A percentile compares a stretch with the other conserved stretches of the same genome.
These are phyloP conservation scores for Chaetoceros tenuissimus DNA, from an alignment of 108 stramenopile genomes.

Conservation along the genomic window DNA sequence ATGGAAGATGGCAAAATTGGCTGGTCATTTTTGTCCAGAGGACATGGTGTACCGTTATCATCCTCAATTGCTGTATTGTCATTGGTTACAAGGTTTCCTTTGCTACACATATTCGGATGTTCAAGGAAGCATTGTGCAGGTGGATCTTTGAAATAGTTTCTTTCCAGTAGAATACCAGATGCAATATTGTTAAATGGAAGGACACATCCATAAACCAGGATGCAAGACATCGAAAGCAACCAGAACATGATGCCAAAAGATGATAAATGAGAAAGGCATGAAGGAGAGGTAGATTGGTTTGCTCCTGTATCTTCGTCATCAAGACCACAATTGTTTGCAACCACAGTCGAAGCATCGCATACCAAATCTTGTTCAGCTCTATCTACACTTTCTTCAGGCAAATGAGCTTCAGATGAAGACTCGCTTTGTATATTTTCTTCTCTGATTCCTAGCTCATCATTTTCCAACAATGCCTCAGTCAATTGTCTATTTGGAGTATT, in stretches of 20 bases:
- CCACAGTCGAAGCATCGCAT: neutral
- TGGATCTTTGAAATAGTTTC: conserved; percentile 29
- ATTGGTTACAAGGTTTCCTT: conserved; percentile 15
- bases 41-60: conserved; percentile 13
- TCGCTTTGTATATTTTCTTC: conserved; percentile 12
- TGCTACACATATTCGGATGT: conserved; percentile 25
- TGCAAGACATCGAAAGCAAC: conserved; percentile 42
- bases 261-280: neutral
- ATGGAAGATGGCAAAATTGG: conserved; percentile 12
- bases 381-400: neutral
- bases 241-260: conserved; percentile 27
- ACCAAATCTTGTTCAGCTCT: neutral
- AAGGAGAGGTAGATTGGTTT: neutral
- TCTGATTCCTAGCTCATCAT: conserved; percentile 9
- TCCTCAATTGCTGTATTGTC: conserved; percentile 11
- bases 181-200: conserved; percentile 67
- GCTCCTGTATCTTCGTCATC: neutral
- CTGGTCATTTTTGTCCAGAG: conserved; percentile 3
- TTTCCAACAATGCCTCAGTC: conserved; percentile 29
- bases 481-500: conserved; percentile 13
- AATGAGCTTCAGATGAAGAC: conserved; percentile 11
- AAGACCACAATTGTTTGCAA: neutral
- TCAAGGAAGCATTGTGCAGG: conserved; percentile 19
- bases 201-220: conserved; percentile 58
- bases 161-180: conserved; percentile 41